Percentiles rank a stretch among this genome's conserved stretches.
These are phyloP conservation scores for Pythium chondricola DNA, from an alignment of 352 stramenopile genomes.

Conservation along the genomic window DNA sequence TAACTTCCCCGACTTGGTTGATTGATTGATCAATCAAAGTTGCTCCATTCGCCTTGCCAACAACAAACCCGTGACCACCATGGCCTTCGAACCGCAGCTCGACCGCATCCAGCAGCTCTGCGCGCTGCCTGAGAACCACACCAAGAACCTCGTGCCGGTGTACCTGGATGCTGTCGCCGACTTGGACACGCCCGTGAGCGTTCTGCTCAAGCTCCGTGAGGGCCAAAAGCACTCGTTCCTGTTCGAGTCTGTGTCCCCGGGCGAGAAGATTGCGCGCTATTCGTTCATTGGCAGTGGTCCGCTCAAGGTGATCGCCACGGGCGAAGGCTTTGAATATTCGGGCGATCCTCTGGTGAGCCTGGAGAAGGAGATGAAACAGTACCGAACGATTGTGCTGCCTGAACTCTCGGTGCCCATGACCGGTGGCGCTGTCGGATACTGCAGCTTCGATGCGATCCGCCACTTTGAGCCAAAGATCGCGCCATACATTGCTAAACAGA, in stretches of 20 bases:
- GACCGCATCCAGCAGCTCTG: constrained; percentile 62
- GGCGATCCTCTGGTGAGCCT: constrained; percentile 74
- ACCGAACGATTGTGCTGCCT: constrained; percentile 55
- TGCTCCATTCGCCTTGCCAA: constrained; percentile 4
- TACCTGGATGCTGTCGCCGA: constrained; percentile 82
- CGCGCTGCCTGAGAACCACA: constrained; percentile 39
- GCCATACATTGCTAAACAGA: constrained; percentile 67
- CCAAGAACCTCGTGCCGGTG: constrained; percentile 84
- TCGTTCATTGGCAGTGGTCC: constrained; percentile 85
- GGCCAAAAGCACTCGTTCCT: constrained; percentile 81
- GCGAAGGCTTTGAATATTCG: constrained; percentile 43
- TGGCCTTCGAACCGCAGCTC: constrained; percentile 53
- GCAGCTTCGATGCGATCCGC: constrained; percentile 83
- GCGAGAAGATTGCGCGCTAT: constrained; percentile 85
- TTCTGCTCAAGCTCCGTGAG: constrained; percentile 81
- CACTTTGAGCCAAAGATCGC: constrained; percentile 85
- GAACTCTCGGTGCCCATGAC: constrained; percentile 81
- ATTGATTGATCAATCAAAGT: constrained; percentile 25
- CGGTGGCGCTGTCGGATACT: constrained; percentile 84
- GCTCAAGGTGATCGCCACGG: constrained; percentile 70
- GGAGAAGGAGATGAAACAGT: constrained; percentile 76
- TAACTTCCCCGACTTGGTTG: constrained; percentile 4
- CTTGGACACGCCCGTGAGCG: constrained; percentile 84
- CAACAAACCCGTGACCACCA: constrained; percentile 11
- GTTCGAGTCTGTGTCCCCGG: constrained; percentile 78